Conservation (phyloP, 1,284 basidiomycete species). For the Ceratobasidium sp. region DNA sequence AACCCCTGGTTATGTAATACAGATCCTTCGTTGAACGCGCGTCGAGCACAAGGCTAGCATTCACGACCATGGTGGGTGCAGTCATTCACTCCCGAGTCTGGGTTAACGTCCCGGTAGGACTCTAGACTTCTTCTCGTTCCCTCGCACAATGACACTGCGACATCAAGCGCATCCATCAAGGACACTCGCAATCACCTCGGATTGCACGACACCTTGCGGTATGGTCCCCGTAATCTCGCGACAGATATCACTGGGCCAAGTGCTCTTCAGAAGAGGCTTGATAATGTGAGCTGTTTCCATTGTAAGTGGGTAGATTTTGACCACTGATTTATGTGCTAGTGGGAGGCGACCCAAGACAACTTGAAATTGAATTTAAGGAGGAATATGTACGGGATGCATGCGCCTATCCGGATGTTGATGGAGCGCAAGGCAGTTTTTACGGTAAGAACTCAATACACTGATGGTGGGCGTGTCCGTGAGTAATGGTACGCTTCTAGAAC, state of each 20-base stretch:
- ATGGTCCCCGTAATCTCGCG: conserved; percentile 81
- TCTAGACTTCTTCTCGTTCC: conserved; percentile 71
- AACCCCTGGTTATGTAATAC: conserved; percentile 22
- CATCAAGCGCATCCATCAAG: conserved; percentile 74
- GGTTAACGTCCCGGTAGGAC: conserved; percentile 11
- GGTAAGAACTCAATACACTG: conserved; percentile 63
- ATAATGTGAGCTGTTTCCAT: conserved; percentile 64
- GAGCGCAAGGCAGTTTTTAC: conserved; percentile 87
- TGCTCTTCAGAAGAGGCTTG: conserved; percentile 71
- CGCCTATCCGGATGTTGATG: conserved; percentile 92
- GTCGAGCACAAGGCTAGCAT: conserved; percentile 13
- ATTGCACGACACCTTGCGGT: conserved; percentile 80
- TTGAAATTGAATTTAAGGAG: conserved; percentile 87
- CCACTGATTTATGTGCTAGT: conserved; percentile 63
- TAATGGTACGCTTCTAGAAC: conserved; percentile 59
- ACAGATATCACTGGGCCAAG: conserved; percentile 72
- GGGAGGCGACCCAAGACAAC: conserved; percentile 93
- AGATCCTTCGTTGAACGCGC: conserved; percentile 27
- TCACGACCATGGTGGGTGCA: conserved; percentile 34
- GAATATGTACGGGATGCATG: conserved; percentile 87
- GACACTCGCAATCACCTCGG: conserved; percentile 79
- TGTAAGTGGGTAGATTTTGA: background rate
- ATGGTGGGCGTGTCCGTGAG: background rate
- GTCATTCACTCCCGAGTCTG: background rate
- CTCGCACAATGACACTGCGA: conserved; percentile 55